Conservation (phyloP, 352 stramenopile genomes). For the Pelagophyceae sp. region DNA sequence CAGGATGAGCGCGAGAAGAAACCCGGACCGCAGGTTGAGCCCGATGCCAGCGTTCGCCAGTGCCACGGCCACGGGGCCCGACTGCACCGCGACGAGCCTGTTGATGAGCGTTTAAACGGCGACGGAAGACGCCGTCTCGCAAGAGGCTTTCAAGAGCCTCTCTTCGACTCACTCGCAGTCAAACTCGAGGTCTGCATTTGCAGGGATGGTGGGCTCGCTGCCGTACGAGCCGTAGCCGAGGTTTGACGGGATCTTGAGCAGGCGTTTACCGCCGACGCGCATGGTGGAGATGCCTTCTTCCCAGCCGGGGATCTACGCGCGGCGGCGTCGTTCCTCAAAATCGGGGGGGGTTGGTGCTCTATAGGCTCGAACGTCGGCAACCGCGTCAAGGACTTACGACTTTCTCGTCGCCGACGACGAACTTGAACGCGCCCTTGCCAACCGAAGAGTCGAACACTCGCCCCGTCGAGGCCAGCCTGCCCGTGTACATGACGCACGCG, state of each 20-base stretch:
- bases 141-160: neutral
- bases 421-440: slow-evolving; percentile 6
- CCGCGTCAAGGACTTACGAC: too few species aligned
- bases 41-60: neutral
- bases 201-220: neutral
- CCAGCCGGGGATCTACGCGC: slow-evolving; percentile 10
- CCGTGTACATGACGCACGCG: neutral
- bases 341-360: too few species aligned
- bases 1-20: neutral
- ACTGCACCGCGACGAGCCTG: neutral
- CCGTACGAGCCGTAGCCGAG: neutral
- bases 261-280: neutral
- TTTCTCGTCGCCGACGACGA: neutral
- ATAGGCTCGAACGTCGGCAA: too few species aligned
- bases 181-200: neutral
- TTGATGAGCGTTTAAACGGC: neutral
- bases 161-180: neutral
- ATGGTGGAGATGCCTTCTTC: neutral
- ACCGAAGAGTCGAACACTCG: neutral
- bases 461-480: neutral
- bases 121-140: neutral
- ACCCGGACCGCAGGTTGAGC: neutral
- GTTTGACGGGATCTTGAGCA: neutral
- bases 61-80: neutral
- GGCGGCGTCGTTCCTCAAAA: too few species aligned